phyloP scores from a whole-genome alignment of 306 rosid genomes.

The Vigna mungo region DNA sequence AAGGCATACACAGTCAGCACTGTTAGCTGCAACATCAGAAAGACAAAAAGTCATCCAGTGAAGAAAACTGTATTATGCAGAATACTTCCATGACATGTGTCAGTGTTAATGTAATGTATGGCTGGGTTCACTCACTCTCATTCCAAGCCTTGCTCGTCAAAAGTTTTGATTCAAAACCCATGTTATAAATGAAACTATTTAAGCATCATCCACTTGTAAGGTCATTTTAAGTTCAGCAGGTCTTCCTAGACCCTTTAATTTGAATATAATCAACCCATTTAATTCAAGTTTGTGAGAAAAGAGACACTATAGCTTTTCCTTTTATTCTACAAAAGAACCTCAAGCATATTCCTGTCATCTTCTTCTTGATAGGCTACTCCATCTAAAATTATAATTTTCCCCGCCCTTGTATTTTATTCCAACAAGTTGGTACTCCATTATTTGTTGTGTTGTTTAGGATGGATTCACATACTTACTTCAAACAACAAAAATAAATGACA shows the following conservation, averaged over 20 bases:
- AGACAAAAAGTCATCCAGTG: slow-evolving; percentile 37
- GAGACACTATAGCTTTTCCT: neutral
- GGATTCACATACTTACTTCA: neutral
- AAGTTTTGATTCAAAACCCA: neutral
- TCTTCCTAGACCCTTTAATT: too few relatives aligned
- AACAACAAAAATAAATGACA: slow-evolving; percentile 1
- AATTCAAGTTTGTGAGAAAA: neutral
- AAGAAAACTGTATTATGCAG: slow-evolving; percentile 28
- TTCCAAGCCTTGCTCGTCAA: neutral
- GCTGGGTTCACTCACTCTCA: neutral
- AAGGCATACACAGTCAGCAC: slow-evolving; percentile 86
- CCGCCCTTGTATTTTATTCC: neutral
- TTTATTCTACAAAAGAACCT: neutral
- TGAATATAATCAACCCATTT: neutral
- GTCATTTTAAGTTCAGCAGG: too few relatives aligned
- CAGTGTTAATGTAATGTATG: neutral
- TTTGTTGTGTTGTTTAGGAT: neutral
- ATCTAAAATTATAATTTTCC: neutral
- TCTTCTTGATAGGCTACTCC: neutral
- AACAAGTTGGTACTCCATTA: neutral
- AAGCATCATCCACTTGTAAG: too few relatives aligned
- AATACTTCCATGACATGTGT: neutral
- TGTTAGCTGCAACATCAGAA: slow-evolving; percentile 73
- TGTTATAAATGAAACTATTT: too few relatives aligned
- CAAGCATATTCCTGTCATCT: neutral